phyloP scores from a whole-genome alignment of 495 filamentous ascomycete genomes.

The Eremomyces bilateralis region DNA sequence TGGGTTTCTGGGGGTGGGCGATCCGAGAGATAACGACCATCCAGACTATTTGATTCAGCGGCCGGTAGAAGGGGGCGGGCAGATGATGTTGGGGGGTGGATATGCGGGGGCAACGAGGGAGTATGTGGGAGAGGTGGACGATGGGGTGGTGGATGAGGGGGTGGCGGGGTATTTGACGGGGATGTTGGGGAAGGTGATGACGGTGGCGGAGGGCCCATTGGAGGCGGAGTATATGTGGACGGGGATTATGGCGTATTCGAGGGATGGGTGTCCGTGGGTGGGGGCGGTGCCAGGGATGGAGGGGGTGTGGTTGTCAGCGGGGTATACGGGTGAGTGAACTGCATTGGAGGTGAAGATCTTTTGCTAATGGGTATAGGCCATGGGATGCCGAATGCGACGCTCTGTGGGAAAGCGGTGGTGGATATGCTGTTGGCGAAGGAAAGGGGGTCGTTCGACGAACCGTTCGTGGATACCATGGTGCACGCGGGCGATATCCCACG shows the following conservation, averaged over 20 bases:
- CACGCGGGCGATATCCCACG: conserved; percentile 11
- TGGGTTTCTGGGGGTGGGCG: conserved; percentile 32
- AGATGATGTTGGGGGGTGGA: conserved; percentile 48
- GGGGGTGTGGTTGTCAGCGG: conserved; percentile 16
- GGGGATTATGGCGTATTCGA: conserved; percentile 60
- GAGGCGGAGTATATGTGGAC: conserved; percentile 47
- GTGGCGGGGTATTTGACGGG: conserved; percentile 28
- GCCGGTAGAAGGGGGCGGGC: conserved; percentile 14
- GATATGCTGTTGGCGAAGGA: conserved; percentile 33
- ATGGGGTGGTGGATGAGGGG: conserved; percentile 29
- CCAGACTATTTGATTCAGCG: conserved; percentile 69
- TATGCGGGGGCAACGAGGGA: conserved; percentile 21
- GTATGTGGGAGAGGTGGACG: conserved; percentile 35
- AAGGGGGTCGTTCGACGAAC: conserved; percentile 6
- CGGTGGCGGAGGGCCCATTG: conserved; percentile 25
- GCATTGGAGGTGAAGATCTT: neutral
- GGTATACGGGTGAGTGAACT: conserved; percentile 12
- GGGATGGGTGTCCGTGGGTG: conserved; percentile 50
- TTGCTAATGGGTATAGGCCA: conserved; percentile 31
- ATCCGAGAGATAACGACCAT: conserved; percentile 28
- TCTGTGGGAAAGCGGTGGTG: conserved; percentile 43
- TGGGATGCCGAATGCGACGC: conserved; percentile 59
- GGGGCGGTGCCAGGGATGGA: conserved; percentile 26
- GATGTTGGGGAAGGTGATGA: conserved; percentile 22
- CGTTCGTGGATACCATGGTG: conserved; percentile 4